Evolutionary conservation across 305 asterid genomes (phyloP).

Genomic region (Plantago coronopus): DNA sequence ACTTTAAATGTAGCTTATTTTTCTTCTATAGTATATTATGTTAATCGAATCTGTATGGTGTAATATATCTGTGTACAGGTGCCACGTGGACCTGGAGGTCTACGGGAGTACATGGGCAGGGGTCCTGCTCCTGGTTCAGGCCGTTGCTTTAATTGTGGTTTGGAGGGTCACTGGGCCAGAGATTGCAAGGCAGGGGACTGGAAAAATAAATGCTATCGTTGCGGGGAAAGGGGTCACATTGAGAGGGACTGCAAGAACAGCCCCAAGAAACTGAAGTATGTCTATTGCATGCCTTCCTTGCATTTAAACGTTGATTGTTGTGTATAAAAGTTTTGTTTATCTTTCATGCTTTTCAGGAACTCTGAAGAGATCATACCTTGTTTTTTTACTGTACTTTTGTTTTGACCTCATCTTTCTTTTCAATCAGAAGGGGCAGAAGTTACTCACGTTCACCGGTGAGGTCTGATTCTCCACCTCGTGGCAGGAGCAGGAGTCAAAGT

Average conservation of each 20-base stretch:
- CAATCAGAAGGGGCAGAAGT: constrained; percentile 59
- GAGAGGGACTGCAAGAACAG: constrained; percentile 91
- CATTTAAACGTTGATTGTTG: neutral
- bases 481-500: constrained; percentile 62
- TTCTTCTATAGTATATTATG: neutral
- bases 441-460: constrained; percentile 86
- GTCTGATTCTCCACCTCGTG: constrained; percentile 84
- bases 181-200: constrained; percentile 99
- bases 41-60: neutral
- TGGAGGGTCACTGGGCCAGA: constrained; percentile 99
- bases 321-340: neutral
- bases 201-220: constrained; percentile 95
- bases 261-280: constrained; percentile 78
- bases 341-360: no score
- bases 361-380: neutral
- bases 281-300: neutral
- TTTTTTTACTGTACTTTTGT: neutral
- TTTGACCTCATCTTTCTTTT: constrained; percentile 11
- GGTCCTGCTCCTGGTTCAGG: constrained; percentile 99
- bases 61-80: constrained; percentile 38
- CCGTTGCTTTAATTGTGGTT: constrained; percentile 95
- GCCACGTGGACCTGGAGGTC: constrained; percentile 96
- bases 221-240: constrained; percentile 98
- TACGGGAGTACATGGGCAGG: constrained; percentile 70
- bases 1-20: neutral